These are phyloP conservation scores for Aspergillus coremiiformis DNA, from an alignment of 495 filamentous ascomycete species.

Conservation along the genomic window DNA sequence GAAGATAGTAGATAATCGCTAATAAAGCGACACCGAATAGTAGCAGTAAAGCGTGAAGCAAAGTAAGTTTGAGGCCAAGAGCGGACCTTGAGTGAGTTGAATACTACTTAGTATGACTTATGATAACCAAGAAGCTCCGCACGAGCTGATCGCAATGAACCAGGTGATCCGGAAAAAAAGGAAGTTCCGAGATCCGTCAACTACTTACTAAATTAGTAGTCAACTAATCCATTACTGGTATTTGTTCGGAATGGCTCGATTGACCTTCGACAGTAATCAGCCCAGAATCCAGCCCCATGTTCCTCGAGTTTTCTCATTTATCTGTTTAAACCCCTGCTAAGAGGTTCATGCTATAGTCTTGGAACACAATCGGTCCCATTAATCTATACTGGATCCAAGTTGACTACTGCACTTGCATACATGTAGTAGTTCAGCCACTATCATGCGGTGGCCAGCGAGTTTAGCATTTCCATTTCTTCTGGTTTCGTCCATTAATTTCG, in stretches of 20 bases:
- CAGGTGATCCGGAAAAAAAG: slow-evolving; percentile 29
- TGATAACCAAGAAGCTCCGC: slow-evolving; percentile 22
- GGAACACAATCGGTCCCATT: no score
- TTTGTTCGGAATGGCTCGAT: neutral
- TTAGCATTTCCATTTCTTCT: slow-evolving; percentile 3
- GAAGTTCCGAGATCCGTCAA: slow-evolving; percentile 22
- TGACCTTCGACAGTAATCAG: neutral
- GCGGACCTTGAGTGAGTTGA: neutral
- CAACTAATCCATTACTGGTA: neutral
- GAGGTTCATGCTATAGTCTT: no score
- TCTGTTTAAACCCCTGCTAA: neutral
- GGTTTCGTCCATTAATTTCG: neutral
- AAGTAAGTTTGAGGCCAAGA: neutral
- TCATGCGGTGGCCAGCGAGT: slow-evolving; percentile 8
- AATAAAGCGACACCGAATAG: neutral
- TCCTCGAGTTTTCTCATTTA: neutral
- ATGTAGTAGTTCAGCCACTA: slow-evolving; percentile 13
- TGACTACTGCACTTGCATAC: neutral
- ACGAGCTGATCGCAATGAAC: slow-evolving; percentile 19
- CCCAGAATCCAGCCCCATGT: neutral
- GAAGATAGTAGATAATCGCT: neutral
- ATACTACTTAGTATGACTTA: no score
- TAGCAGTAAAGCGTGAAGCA: neutral
- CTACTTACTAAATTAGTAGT: neutral
- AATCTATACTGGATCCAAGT: no score